These are phyloP conservation scores for Metschnikowia lachancei DNA, from an alignment of 805 yeast genomes.

Conservation along the genomic window DNA sequence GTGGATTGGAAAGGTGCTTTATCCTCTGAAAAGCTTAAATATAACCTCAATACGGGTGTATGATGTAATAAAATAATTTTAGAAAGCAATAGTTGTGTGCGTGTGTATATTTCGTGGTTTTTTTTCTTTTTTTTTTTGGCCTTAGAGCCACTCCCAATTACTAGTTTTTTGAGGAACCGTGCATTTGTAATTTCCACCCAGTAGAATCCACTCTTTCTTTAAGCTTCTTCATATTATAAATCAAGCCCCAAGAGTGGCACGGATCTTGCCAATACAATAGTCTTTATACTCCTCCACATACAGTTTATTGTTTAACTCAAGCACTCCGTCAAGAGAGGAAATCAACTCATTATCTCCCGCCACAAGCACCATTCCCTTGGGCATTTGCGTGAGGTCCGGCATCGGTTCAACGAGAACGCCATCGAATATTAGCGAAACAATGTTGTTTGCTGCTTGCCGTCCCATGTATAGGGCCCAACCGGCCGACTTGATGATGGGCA, in stretches of 20 bases:
- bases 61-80: too few relatives aligned
- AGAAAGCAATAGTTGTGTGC: too few relatives aligned
- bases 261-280: conserved; percentile 41
- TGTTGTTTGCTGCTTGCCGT: conserved; percentile 37
- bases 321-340: conserved; percentile 35
- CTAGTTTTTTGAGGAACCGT: too few relatives aligned
- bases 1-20: too few relatives aligned
- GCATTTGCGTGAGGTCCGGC: conserved; percentile 34
- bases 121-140: too few relatives aligned
- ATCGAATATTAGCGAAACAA: conserved; percentile 30
- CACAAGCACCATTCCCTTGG: conserved; percentile 41
- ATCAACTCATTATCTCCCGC: conserved; percentile 40
- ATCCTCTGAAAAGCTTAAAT: too few relatives aligned
- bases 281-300: conserved; percentile 41
- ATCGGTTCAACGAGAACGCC: conserved; percentile 32
- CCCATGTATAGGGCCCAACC: conserved; percentile 48
- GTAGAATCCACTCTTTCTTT: too few relatives aligned
- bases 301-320: conserved; percentile 31
- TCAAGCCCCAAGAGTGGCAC: conserved; percentile 33
- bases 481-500: conserved; percentile 42
- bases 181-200: too few relatives aligned
- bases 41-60: too few relatives aligned
- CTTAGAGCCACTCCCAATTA: too few relatives aligned
- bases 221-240: not conserved
- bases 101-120: too few relatives aligned